Percentiles rank a stretch among this genome's conserved stretches.
Evolutionary conservation across 352 stramenopile species (phyloP).

Genomic region (Phytophthora ohioensis): DNA sequence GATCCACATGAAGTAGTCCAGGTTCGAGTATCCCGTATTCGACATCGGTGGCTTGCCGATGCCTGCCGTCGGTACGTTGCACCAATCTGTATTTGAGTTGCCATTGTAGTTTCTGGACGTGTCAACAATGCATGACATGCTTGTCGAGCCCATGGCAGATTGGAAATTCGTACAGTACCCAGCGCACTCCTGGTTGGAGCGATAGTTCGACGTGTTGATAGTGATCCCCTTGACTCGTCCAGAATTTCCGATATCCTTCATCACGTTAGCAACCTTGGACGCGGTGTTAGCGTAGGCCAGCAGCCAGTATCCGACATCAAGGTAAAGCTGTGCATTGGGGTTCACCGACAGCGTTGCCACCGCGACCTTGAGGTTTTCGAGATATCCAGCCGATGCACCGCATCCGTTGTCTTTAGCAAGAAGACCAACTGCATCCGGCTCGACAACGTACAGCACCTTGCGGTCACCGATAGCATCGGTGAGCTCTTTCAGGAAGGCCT

Average conservation of each 20-base stretch:
- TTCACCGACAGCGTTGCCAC: slow-evolving; percentile 59
- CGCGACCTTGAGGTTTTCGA: slow-evolving; percentile 59
- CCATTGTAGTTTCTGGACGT: slow-evolving; percentile 77
- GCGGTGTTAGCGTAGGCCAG: slow-evolving; percentile 35
- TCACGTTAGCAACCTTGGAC: slow-evolving; percentile 37
- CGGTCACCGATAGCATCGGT: slow-evolving; percentile 50
- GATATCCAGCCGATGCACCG: slow-evolving; percentile 56
- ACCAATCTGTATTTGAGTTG: slow-evolving; percentile 56
- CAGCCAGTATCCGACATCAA: slow-evolving; percentile 76
- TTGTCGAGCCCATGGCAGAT: slow-evolving; percentile 42
- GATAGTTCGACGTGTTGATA: slow-evolving; percentile 86
- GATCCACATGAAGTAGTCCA: slow-evolving; percentile 81
- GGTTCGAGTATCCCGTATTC: slow-evolving; percentile 52
- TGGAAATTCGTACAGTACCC: slow-evolving; percentile 69
- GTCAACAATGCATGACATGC: slow-evolving; percentile 64
- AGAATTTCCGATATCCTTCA: slow-evolving; percentile 48
- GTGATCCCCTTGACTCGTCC: slow-evolving; percentile 66
- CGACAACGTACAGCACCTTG: slow-evolving; percentile 74
- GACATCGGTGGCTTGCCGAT: slow-evolving; percentile 63
- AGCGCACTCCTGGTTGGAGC: slow-evolving; percentile 55
- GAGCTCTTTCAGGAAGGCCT: slow-evolving; percentile 52
- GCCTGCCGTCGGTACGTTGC: slow-evolving; percentile 65
- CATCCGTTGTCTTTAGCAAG: slow-evolving; percentile 43
- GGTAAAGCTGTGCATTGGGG: slow-evolving; percentile 72
- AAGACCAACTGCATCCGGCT: slow-evolving; percentile 69